These are phyloP conservation scores for Dipodascus albidus DNA, from an alignment of 805 yeast genomes.

Conservation along the genomic window DNA sequence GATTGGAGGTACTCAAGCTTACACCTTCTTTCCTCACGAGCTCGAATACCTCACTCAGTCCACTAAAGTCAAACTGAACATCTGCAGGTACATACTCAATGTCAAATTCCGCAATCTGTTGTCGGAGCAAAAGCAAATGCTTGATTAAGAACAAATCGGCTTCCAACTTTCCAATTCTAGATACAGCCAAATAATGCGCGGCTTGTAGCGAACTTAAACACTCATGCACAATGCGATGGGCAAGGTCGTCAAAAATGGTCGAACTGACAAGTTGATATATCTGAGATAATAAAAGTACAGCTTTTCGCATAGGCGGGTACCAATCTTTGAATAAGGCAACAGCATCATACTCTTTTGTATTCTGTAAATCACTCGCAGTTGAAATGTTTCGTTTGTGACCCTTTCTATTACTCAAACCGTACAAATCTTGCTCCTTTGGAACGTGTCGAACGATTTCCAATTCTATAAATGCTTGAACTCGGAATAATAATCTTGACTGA, in stretches of 20 bases:
- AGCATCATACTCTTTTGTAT: slow-evolving; percentile 3
- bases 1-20: slow-evolving; percentile 21
- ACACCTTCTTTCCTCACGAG: slow-evolving; percentile 24
- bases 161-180: slow-evolving; percentile 41
- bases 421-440: slow-evolving; percentile 52
- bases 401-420: slow-evolving; percentile 28
- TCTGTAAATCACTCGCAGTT: slow-evolving; percentile 2
- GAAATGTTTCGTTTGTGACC: not conserved
- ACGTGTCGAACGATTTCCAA: slow-evolving; percentile 53
- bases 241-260: slow-evolving; percentile 71
- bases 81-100: slow-evolving; percentile 62
- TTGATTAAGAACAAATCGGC: slow-evolving; percentile 57
- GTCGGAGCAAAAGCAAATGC: slow-evolving; percentile 58
- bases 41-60: slow-evolving; percentile 44
- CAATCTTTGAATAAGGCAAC: slow-evolving; percentile 28
- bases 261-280: slow-evolving; percentile 73
- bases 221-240: slow-evolving; percentile 75
- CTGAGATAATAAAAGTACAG: slow-evolving; percentile 59
- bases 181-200: slow-evolving; percentile 36
- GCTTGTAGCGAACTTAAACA: slow-evolving; percentile 52
- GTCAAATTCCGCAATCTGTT: slow-evolving; percentile 65
- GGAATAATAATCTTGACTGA: slow-evolving; percentile 70
- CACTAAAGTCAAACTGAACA: slow-evolving; percentile 70
- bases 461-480: slow-evolving; percentile 65
- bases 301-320: slow-evolving; percentile 62